Base-by-base conservation (phyloP, 345 rosid species). In the Erodium maritimum region DNA sequence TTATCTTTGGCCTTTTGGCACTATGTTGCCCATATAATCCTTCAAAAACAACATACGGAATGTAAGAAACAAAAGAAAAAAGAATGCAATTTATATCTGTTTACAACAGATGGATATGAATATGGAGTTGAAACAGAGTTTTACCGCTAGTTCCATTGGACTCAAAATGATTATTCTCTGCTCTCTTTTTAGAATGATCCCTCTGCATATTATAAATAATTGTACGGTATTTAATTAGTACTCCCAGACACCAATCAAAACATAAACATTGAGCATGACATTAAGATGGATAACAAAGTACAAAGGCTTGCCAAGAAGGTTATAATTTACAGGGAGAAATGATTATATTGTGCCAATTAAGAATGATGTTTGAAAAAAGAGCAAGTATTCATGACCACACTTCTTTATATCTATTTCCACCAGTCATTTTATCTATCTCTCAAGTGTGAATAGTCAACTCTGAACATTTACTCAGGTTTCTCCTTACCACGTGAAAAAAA, bases 171-270 rank as follows among this genome's bases (percentile, higher is more conserved):
- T 74, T 83, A 74, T 56, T 67, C 71, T 86, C 97, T 56, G 57
- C 50, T 80, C 95, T 81, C 87, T 69, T 94, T 82, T 74, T 94
- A 53, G 77, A 80, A 66, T 72, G 72, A 60, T 86, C 88, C 72
- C 82, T 82, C 96, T 88, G 84, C 73, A 71, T 67, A 71, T 22
- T 56, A 18, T 54, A 65, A 61, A 46, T 61, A 58, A 60, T 54
- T 25, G 58, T 60, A 29, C 61, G 56, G 20, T 58, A 57, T 42
- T 24, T 21, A 18, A 56, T 17, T 21, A 54, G 10, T 10, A 10
- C 25, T 13, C 5, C 46, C 7, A 21, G 33, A 55, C 54, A 23
- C 55, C 37, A 55, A 1, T 16, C 42, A 21, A 34, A 42, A 19
- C 46, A 12, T 42, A 42, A 42, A 42, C 17, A 42, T 42, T 42